Evolutionary conservation across 2,329 filamentous ascomycete genomes (phyloP).

Genomic region (Microdochium paspali): DNA sequence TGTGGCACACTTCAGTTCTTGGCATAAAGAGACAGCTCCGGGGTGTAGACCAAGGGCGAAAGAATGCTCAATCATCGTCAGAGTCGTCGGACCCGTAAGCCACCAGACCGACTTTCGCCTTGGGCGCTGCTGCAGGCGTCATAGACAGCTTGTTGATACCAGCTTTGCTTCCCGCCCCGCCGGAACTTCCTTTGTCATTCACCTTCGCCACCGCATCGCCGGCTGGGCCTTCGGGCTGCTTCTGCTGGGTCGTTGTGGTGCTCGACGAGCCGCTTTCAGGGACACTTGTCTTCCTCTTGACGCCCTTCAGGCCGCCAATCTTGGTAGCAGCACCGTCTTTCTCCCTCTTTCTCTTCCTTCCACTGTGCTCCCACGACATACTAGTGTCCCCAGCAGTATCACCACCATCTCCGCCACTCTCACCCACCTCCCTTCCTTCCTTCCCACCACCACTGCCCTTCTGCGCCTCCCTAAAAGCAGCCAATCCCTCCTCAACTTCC

Average conservation of each 20-base stretch:
- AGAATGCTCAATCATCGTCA: constrained; percentile 20
- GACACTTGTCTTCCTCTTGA: constrained; percentile 26
- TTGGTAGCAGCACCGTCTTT: constrained; percentile 20
- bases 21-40: no score
- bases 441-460: constrained; percentile 10
- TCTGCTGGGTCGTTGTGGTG: constrained; percentile 7
- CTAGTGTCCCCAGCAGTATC: constrained; percentile 15
- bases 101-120: constrained; percentile 33
- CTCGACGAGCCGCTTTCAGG: constrained; percentile 9
- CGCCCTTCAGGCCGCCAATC: constrained; percentile 13
- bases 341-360: constrained; percentile 26
- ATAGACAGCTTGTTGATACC: background rate
- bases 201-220: background rate
- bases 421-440: constrained; percentile 11
- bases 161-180: background rate
- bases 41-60: no score
- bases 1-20: no score
- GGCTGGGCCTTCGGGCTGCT: no score
- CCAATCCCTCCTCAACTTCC: constrained; percentile 49
- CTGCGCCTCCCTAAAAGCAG: constrained; percentile 44
- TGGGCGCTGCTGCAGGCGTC: constrained; percentile 6
- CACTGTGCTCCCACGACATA: constrained; percentile 23
- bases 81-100: constrained; percentile 48
- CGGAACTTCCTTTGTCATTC: background rate
- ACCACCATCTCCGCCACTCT: constrained; percentile 14